phyloP scores from a whole-genome alignment of 192 early-diverging fungal genomes.

The Borealophlyctis nickersoniae region DNA sequence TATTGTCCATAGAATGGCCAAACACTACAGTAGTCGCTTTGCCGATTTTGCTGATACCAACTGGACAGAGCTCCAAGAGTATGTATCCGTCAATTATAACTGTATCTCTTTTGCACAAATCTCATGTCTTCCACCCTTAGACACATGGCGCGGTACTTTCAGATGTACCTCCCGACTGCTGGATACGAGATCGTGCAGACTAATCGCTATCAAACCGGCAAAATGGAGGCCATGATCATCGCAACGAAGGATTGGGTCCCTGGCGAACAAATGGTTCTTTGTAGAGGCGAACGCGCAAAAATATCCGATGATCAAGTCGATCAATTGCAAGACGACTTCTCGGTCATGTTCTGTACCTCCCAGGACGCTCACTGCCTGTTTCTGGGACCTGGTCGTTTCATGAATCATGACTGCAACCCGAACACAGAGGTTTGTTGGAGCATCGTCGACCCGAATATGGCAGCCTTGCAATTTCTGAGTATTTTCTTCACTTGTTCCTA shows the following conservation, averaged over 20 bases:
- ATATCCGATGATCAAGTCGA: conserved; percentile 46
- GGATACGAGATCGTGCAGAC: conserved; percentile 67
- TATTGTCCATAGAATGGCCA: not conserved
- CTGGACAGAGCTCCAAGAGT: conserved; percentile 16
- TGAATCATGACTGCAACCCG: conserved; percentile 72
- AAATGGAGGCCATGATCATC: conserved; percentile 47
- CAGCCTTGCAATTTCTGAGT: conserved; percentile 1
- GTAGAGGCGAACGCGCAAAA: conserved; percentile 50
- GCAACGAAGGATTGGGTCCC: conserved; percentile 45
- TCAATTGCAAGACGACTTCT: conserved; percentile 55
- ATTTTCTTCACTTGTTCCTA: conserved; percentile 4
- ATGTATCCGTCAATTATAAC: conserved; percentile 11
- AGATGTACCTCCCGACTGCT: conserved; percentile 59
- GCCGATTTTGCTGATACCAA: conserved; percentile 11
- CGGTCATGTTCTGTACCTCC: conserved; percentile 62
- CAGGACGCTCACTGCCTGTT: conserved; percentile 58
- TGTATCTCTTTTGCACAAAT: conserved; percentile 6
- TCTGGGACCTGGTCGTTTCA: conserved; percentile 70
- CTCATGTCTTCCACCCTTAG: conserved; percentile 22
- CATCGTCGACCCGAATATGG: too few species aligned
- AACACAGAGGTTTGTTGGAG: conserved; percentile 46
- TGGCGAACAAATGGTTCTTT: conserved; percentile 48
- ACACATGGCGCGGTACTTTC: conserved; percentile 57
- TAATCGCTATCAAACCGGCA: conserved; percentile 50
- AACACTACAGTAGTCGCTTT: not conserved